Conservation (phyloP, 164 flowering plant species). For the Tinospora cordifolia region DNA sequence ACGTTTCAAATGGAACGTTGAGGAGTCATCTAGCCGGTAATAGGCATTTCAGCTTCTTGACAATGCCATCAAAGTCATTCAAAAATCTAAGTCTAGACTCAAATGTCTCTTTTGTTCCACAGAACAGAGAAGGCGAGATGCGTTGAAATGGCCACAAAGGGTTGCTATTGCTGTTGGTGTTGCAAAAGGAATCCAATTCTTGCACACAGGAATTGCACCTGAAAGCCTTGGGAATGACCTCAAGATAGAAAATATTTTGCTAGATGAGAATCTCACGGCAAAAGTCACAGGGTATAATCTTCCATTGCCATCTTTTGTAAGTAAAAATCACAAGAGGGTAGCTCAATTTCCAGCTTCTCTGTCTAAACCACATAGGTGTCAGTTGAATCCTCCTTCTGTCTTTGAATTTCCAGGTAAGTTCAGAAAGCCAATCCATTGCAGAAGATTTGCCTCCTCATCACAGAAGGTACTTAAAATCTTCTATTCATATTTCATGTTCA, state of each 20-base stretch:
- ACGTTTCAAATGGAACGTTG: slow-evolving; percentile 55
- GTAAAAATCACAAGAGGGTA: neutral
- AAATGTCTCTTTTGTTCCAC: slow-evolving; percentile 8
- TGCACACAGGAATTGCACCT: slow-evolving; percentile 58
- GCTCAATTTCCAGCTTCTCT: neutral
- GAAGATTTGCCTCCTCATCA: slow-evolving; percentile 13
- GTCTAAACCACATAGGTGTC: neutral
- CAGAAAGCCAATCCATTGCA: slow-evolving; percentile 38
- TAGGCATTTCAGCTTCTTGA: neutral
- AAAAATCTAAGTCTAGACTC: neutral
- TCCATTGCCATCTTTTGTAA: slow-evolving; percentile 53
- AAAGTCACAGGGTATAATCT: slow-evolving; percentile 60
- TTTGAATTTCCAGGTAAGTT: slow-evolving; percentile 32
- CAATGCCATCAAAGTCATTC: no score
- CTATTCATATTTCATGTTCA: neutral
- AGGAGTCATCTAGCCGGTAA: slow-evolving; percentile 60
- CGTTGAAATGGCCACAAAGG: slow-evolving; percentile 80
- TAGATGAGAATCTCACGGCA: slow-evolving; percentile 65
- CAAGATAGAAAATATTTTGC: slow-evolving; percentile 49
- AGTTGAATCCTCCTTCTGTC: neutral
- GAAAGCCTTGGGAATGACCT: slow-evolving; percentile 56
- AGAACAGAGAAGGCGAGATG: slow-evolving; percentile 60
- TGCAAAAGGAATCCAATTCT: slow-evolving; percentile 70
- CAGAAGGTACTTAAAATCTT: slow-evolving; percentile 22
- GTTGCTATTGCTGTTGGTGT: slow-evolving; percentile 54